Percentiles rank a stretch among this genome's conserved stretches.
Conservation (phyloP, 768 basidiomycete genomes). For the Boletus reticulatus region DNA sequence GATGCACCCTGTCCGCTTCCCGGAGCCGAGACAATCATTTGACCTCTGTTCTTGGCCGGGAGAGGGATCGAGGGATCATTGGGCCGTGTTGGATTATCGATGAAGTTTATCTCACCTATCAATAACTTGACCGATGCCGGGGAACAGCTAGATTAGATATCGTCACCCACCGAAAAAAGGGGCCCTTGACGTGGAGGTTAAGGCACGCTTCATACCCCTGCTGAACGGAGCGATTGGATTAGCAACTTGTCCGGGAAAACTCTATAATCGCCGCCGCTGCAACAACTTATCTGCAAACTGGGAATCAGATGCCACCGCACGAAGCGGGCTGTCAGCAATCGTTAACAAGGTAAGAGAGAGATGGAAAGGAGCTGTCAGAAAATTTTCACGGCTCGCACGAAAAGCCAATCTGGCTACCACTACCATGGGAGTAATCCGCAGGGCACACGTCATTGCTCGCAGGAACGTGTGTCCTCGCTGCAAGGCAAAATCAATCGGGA, state of each 20-base stretch:
- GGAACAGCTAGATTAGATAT: conserved; percentile 11
- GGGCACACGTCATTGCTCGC: not conserved
- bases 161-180: conserved; percentile 2
- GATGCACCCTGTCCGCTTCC: not conserved
- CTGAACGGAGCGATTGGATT: not conserved
- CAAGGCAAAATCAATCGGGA: not conserved
- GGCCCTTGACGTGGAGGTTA: not conserved
- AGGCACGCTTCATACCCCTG: conserved; percentile 12
- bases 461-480: not conserved
- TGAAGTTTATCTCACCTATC: conserved; percentile 25
- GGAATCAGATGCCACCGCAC: not conserved
- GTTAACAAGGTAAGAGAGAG: not conserved
- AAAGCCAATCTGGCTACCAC: conserved; percentile 1
- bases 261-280: not conserved
- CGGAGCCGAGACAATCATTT: not conserved
- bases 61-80: not conserved
- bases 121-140: conserved; percentile 14
- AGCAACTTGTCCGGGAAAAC: not conserved
- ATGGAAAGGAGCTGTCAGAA: not conserved
- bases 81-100: conserved; percentile 18
- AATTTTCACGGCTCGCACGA: not conserved
- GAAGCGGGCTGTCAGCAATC: conserved; percentile 1
- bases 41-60: not conserved
- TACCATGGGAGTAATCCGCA: not conserved
- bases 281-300: not conserved